These are phyloP conservation scores for Porphyrellus cyaneotinctus DNA, from an alignment of 768 basidiomycete genomes.

Conservation along the genomic window DNA sequence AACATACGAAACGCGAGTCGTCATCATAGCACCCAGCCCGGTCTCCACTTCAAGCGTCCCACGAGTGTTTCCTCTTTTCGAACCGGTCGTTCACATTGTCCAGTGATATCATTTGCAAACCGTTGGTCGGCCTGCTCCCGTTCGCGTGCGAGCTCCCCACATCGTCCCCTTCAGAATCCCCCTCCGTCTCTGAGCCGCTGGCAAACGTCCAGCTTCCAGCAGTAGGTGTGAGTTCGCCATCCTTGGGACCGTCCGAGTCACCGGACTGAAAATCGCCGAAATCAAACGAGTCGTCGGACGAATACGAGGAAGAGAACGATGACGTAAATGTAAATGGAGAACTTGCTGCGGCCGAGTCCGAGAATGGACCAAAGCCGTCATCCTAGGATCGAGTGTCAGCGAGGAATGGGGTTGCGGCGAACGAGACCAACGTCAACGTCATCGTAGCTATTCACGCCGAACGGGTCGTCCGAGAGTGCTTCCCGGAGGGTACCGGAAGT, in stretches of 20 bases:
- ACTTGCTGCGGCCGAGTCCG: slow-evolving; percentile 52
- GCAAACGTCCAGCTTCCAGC: slow-evolving; percentile 69
- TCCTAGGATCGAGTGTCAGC: slow-evolving; percentile 31
- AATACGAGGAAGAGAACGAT: slow-evolving; percentile 48
- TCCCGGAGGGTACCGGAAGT: slow-evolving; percentile 30
- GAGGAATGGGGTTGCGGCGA: not conserved
- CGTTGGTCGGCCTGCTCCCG: slow-evolving; percentile 12
- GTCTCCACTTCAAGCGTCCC: slow-evolving; percentile 12
- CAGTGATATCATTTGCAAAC: slow-evolving; percentile 28
- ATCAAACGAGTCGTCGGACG: slow-evolving; percentile 68
- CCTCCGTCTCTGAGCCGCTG: slow-evolving; percentile 35
- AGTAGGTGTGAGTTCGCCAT: slow-evolving; percentile 56
- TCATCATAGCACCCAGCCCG: not conserved
- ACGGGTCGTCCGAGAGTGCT: slow-evolving; percentile 45
- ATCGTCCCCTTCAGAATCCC: slow-evolving; percentile 32
- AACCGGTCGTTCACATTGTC: slow-evolving; percentile 24
- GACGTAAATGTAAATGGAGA: slow-evolving; percentile 49
- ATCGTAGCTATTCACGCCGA: slow-evolving; percentile 42
- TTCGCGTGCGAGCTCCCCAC: slow-evolving; percentile 16
- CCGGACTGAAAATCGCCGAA: slow-evolving; percentile 77
- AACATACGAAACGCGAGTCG: not conserved
- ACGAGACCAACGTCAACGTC: slow-evolving; percentile 49
- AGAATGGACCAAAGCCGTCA: slow-evolving; percentile 79
- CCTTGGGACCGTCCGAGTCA: slow-evolving; percentile 22
- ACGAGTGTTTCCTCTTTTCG: slow-evolving; percentile 11